A percentile compares a stretch with the other conserved stretches of the same genome.
Conservation (phyloP, 768 basidiomycete species). For the Ramaria rubella region DNA sequence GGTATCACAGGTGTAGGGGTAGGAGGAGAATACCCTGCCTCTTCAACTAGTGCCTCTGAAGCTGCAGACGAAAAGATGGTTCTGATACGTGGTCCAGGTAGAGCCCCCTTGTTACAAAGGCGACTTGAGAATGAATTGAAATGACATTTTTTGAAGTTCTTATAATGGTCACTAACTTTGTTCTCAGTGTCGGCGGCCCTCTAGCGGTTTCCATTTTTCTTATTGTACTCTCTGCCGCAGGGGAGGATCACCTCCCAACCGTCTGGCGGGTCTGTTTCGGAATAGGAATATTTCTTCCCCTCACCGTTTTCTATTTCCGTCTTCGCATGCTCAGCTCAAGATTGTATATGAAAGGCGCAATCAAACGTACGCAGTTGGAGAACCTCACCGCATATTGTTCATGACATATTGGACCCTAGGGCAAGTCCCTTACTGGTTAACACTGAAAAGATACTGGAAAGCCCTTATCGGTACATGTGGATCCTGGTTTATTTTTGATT, state of each 20-base stretch:
- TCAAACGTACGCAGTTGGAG: constrained; percentile 48
- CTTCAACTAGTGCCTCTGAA: constrained; percentile 61
- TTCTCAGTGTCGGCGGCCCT: constrained; percentile 61
- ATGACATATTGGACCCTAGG: constrained; percentile 23
- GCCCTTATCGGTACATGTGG: constrained; percentile 65
- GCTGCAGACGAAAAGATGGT: constrained; percentile 65
- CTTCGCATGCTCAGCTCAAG: constrained; percentile 64
- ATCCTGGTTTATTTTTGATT: constrained; percentile 73
- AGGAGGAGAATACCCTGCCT: constrained; percentile 74
- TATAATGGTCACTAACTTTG: constrained; percentile 71
- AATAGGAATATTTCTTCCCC: constrained; percentile 53
- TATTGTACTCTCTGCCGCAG: constrained; percentile 61
- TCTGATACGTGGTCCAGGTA: constrained; percentile 54
- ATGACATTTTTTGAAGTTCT: constrained; percentile 43
- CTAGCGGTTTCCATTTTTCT: constrained; percentile 61
- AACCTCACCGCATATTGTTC: not conserved
- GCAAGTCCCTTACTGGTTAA: constrained; percentile 54
- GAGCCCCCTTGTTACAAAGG: constrained; percentile 4
- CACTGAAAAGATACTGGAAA: constrained; percentile 60
- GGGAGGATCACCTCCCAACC: constrained; percentile 51
- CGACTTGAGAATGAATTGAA: not conserved
- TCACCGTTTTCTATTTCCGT: constrained; percentile 67
- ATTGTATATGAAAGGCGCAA: constrained; percentile 57
- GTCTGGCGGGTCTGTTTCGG: constrained; percentile 67
- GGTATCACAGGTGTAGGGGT: constrained; percentile 69